Evolutionary conservation across 164 flowering plant species (phyloP), one percentile per base, ranked within the genome.

Genomic region (Tetrastigma voinierianum): DNA sequence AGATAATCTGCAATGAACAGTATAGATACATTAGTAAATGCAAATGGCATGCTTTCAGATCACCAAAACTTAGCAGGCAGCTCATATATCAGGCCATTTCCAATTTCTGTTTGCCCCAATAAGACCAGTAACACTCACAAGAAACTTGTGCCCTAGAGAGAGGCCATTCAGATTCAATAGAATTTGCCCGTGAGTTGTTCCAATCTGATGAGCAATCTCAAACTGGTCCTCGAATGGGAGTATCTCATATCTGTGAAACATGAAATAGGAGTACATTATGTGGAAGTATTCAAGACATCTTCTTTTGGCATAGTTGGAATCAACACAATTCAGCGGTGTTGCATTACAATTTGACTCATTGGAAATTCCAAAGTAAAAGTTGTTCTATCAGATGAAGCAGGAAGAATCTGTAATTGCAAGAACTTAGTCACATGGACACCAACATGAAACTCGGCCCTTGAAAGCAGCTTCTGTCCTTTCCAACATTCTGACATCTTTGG

Each of bases 401-500:
- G 83, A 67, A 90, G 91, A 96, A 96, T 87, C 70, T 89, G 99
- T 74, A 96, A 67, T 69, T 98, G 81, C 79, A 96, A 61, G 79
- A 96, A 90, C 81, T 91, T 96, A 4, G 99, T 90, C 71, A 90
- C 87, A 56, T 89, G 98, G 56, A 96, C 80, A 61, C 98, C 97
- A 48, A 90, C 87, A 77, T 96, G 99, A 78, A 96, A 96, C 83
- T 96, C 99, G 5, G 99, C 98, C 77, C 95, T 82, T 14, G 96
- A 81, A 32, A 96, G 89, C 79, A 96, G 97, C 77, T 96, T 96
- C 83, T 90, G 98, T 60, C 99, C 98, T 83, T 93, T 96, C 99
- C 99, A 93, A 74, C 98, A 90, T 80, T 95, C 97, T 13, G 90
- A 79, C 83, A 82, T 76, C 78, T 90, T 96, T 53, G 98, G 99